Evolutionary conservation across 805 yeast species (phyloP).

Genomic region (Lipomyces orientalis): DNA sequence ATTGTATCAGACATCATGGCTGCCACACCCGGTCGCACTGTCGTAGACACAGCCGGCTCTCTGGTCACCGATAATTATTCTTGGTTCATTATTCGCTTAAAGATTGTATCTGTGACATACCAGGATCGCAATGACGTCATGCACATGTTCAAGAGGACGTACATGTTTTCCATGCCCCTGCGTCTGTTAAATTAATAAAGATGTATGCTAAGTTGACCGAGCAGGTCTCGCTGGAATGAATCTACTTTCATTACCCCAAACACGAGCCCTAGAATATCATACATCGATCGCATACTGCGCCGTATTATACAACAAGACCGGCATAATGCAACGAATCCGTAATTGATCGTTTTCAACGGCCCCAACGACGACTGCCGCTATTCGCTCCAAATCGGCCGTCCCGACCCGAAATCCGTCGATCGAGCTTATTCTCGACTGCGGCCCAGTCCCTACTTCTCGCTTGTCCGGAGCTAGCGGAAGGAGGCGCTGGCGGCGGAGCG

Average conservation of each 20-base stretch:
- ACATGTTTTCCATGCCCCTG: not conserved
- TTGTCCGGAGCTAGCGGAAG: not conserved
- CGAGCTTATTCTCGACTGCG: not conserved
- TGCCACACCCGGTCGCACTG: no score
- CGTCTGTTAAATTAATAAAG: not conserved
- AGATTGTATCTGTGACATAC: not conserved
- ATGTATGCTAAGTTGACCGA: no score
- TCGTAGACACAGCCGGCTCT: no score
- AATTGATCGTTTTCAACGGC: not conserved
- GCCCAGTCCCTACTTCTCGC: not conserved
- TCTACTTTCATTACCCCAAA: not conserved
- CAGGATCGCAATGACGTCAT: not conserved
- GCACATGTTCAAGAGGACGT: not conserved
- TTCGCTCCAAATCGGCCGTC: not conserved
- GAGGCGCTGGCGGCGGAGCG: not conserved
- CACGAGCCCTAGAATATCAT: not conserved
- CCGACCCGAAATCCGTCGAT: slow-evolving; percentile 1
- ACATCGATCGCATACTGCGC: not conserved
- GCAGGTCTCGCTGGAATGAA: no score
- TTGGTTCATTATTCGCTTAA: no score
- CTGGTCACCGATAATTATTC: no score
- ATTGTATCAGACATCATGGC: no score
- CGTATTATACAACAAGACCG: not conserved
- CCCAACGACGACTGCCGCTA: slow-evolving; percentile 1
- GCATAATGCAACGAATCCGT: not conserved